These are phyloP conservation scores for Bacidia gigantensis DNA, from an alignment of 495 filamentous ascomycete genomes.

Conservation along the genomic window DNA sequence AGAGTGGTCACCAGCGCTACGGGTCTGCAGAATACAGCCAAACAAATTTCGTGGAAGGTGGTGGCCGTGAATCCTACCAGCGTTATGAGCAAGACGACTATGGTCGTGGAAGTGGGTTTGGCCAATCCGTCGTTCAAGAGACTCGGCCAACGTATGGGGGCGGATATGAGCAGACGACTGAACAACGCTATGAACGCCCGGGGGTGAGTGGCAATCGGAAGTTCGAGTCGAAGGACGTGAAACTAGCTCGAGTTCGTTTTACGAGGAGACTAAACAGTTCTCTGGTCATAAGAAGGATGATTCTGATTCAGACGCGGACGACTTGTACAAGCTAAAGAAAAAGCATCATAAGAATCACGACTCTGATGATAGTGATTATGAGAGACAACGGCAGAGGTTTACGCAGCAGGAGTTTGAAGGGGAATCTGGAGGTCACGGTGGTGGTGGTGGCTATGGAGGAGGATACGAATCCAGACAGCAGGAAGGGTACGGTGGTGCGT, in stretches of 20 bases:
- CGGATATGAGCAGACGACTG: constrained; percentile 17
- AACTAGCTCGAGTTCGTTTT: constrained; percentile 3
- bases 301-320: constrained; percentile 3
- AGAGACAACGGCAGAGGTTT: background rate
- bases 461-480: background rate
- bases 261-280: constrained; percentile 7
- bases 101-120: constrained; percentile 12
- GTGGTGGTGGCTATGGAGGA: constrained; percentile 6
- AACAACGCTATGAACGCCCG: constrained; percentile 14
- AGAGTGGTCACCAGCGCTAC: constrained; percentile 20
- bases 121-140: constrained; percentile 12
- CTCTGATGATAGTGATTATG: background rate
- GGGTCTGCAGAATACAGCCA: constrained; percentile 28
- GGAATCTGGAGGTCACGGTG: constrained; percentile 5
- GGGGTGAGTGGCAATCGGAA: constrained; percentile 14
- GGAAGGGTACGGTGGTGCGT: background rate
- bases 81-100: constrained; percentile 23
- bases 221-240: constrained; percentile 13
- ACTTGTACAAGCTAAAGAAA: constrained; percentile 8
- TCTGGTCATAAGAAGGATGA: constrained; percentile 4
- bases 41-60: constrained; percentile 23
- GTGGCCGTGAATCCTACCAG: constrained; percentile 25
- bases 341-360: constrained; percentile 7
- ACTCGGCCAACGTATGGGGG: constrained; percentile 15
- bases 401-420: constrained; percentile 3